Base-by-base conservation (phyloP, 257 asterid species). In the Solanum microdontum region DNA sequence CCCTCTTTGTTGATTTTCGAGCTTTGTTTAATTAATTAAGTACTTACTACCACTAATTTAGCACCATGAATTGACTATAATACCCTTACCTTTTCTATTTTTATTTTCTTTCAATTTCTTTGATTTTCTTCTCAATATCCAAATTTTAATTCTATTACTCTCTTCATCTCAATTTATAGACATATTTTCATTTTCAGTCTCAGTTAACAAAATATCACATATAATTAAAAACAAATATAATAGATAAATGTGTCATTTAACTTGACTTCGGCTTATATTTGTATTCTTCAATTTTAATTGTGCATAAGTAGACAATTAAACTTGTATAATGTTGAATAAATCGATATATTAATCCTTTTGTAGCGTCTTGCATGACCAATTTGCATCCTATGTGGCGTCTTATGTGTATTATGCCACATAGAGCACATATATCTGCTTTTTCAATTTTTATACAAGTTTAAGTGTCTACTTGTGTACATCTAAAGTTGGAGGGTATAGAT, bases 1-100 rank as follows among this genome's bases (percentile, higher is more conserved):
- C 93, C 90, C 92, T 91, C 93, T 93, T 93, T 85, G 88, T 94
- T 92, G 97, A 92, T 91, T 88, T 62, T 87, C 75, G 82, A 88
- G 75, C 60, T 40, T 15, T 74, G 37, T 64, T 64, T 66, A n/a
- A 21, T 70, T 73, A 19, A 28, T 26, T 80, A 8, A 26, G 10
- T 45, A 69, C 33, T 32, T 33, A 32, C 1, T 14, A 8, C 26
- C 34, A 45, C 10, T 14, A 14, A 74, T 87, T 87, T 26, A 58
- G 48, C 26, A 14, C n/a, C 6, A 2, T 37, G 37, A 37, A 84
- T 37, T 84, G 28, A 33, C 80, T 13, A 76, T 84, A 79, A 19
- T 19, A 76, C 82, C 88, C 15, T 73, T 34, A 8, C 5, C 26
- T 6, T 33, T 32, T 34, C 15, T 33, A 6, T 33, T 33, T 8